Base-by-base conservation (phyloP, 495 filamentous ascomycete genomes). In the Cladorrhinum samala region DNA sequence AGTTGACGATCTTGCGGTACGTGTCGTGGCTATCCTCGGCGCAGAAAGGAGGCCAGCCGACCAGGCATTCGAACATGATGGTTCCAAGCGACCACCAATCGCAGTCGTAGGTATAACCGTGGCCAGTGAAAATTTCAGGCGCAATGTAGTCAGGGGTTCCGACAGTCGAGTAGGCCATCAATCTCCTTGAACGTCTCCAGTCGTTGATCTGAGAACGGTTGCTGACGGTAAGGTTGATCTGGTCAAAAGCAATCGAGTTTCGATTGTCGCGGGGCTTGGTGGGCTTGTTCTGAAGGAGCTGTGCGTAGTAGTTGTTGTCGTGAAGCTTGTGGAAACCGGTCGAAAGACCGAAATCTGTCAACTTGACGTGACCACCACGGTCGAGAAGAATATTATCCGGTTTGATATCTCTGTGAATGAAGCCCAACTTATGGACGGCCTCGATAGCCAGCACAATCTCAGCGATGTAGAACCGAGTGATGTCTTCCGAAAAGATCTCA, bases 81-180 rank as follows among this genome's bases (percentile, higher is more conserved):
- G 93, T 96, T 53, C 93, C 93, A 25, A 99, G 78, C 30, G 86
- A 91, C 93, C 93, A 99, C 93, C 93, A 99, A 77, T 99, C 93
- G 63, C 93, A 99, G 62, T 92, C 85, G 60, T 89, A 94, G 39
- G 87, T 85, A 70, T 99, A 99, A 39, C 93, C 93, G 61, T 94
- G 85, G 36, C 93, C 91, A 24, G 86, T 90, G 72, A 99, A 99
- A 58, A 99, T 97, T 64, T 99, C 93, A 2, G 93, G 93, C 0
- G 93, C 93, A 67, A 98, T 98, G 66, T 99, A 99, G 68, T 99
- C 93, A 7, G 93, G 93, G 6, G 93, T 99, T 57, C 93, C 93
- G 46, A 99, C 93, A 7, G 93, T 99, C 1, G 92, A 96, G 69
- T 97, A 99, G 4, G 93, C 93, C 82, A 97, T 93, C 64, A 92